Percentiles rank a stretch among this genome's conserved stretches.
Conservation (phyloP, 257 asterid species). For the Scutellaria galericulata region DNA sequence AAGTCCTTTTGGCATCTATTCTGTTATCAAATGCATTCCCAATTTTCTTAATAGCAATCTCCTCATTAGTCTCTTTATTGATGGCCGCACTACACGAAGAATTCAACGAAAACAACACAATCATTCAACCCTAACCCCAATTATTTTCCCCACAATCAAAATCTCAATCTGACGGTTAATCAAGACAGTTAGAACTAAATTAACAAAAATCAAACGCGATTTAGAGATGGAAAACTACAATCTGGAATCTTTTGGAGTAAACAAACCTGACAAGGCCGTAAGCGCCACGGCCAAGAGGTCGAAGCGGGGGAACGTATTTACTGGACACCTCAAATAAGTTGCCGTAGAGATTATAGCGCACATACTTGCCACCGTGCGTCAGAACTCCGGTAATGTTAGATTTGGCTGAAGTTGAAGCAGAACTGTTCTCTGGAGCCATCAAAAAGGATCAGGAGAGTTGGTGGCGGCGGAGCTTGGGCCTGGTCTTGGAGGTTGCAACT, state of each 20-base stretch:
- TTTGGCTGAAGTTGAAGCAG: constrained; percentile 42
- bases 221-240: not conserved
- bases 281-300: constrained; percentile 94
- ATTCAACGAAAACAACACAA: not conserved
- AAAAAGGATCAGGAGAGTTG: not conserved
- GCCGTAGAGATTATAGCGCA: constrained; percentile 74
- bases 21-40: constrained; percentile 81
- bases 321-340: constrained; percentile 68
- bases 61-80: constrained; percentile 72
- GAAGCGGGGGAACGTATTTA: constrained; percentile 81
- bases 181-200: not conserved
- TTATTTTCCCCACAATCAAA: too few relatives aligned
- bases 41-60: constrained; percentile 83
- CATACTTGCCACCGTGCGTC: constrained; percentile 73
- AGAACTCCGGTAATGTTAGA: constrained; percentile 51
- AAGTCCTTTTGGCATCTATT: constrained; percentile 83
- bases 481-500: not conserved
- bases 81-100: constrained; percentile 65
- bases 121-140: not conserved
- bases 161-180: too few relatives aligned
- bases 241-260: not conserved
- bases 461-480: constrained; percentile 27
- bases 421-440: constrained; percentile 51
- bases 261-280: constrained; percentile 88
- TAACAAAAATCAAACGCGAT: not conserved